phyloP scores from a whole-genome alignment of 805 yeast genomes.

The Nakazawaea ambrosiae region DNA sequence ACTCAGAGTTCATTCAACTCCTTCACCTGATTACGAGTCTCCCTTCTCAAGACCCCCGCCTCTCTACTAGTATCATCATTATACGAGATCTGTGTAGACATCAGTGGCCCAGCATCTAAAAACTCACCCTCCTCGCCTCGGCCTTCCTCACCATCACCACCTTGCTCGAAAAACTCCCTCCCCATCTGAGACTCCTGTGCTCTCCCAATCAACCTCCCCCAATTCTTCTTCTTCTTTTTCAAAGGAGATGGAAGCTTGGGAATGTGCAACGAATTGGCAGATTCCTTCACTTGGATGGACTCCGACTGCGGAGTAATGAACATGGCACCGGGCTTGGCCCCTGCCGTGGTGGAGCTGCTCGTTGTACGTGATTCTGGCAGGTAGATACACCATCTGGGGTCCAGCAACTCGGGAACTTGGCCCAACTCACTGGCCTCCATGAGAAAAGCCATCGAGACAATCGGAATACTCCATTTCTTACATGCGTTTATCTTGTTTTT shows the following conservation, averaged over 20 bases:
- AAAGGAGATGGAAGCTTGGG: conserved; percentile 49
- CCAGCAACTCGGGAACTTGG: conserved; percentile 31
- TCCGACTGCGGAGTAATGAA: conserved; percentile 4
- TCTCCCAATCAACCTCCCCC: conserved; percentile 41
- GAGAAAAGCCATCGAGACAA: conserved; percentile 46
- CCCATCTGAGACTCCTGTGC: conserved; percentile 29
- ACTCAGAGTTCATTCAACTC: conserved; percentile 5
- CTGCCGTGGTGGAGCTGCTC: too few species aligned
- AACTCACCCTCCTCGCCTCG: not conserved
- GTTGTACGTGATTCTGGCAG: conserved; percentile 17
- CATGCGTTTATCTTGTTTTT: conserved; percentile 53
- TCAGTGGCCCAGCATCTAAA: not conserved
- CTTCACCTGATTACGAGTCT: conserved; percentile 3
- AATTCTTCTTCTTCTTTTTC: conserved; percentile 31
- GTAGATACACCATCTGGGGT: conserved; percentile 49
- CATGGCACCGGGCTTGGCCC: conserved; percentile 20
- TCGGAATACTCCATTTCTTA: conserved; percentile 48
- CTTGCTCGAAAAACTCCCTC: conserved; percentile 2
- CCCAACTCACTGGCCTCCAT: conserved; percentile 43
- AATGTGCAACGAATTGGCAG: conserved; percentile 13
- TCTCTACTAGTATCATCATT: not conserved
- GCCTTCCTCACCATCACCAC: not conserved
- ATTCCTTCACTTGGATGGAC: not conserved
- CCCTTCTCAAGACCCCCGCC: not conserved
- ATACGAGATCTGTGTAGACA: conserved; percentile 11